Conservation (phyloP, 257 asterid species). For the Coffea canephora region DNA sequence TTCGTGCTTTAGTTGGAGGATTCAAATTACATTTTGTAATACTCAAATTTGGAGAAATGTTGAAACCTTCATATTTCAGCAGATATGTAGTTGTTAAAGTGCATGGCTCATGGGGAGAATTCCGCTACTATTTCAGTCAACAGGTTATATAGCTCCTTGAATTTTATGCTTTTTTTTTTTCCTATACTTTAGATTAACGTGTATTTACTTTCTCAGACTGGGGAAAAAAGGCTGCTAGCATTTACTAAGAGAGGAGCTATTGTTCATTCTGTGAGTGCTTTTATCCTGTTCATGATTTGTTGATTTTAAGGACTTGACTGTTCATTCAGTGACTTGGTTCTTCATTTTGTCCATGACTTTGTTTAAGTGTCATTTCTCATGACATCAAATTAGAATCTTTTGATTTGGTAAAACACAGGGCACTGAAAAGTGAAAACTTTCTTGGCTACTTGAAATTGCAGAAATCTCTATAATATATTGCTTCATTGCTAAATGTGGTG, state of each 20-base stretch:
- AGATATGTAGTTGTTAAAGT: constrained; percentile 90
- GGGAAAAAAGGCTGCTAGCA: constrained; percentile 88
- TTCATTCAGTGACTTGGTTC: constrained; percentile 40
- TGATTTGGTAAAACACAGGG: no score
- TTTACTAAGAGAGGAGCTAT: constrained; percentile 80
- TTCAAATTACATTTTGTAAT: not conserved
- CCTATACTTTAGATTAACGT: not conserved
- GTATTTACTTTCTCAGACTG: constrained; percentile 47
- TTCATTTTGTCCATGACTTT: not conserved
- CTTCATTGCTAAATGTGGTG: no score
- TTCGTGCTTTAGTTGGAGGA: not conserved
- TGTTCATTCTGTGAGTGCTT: constrained; percentile 70
- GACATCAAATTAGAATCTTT: no score
- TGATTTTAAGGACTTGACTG: not conserved
- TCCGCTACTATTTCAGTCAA: constrained; percentile 65
- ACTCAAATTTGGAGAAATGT: not conserved
- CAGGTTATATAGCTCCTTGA: constrained; percentile 50
- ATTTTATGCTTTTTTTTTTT: constrained; percentile 8
- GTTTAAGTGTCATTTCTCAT: not conserved
- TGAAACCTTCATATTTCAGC: constrained; percentile 42
- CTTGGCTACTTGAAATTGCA: no score
- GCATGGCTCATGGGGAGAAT: constrained; percentile 85
- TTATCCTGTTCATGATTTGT: not conserved
- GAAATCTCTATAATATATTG: no score
- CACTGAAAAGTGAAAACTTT: no score